These are phyloP conservation scores for Pichia sp. DNA, from an alignment of 1,139 yeast species.

Conservation along the genomic window DNA sequence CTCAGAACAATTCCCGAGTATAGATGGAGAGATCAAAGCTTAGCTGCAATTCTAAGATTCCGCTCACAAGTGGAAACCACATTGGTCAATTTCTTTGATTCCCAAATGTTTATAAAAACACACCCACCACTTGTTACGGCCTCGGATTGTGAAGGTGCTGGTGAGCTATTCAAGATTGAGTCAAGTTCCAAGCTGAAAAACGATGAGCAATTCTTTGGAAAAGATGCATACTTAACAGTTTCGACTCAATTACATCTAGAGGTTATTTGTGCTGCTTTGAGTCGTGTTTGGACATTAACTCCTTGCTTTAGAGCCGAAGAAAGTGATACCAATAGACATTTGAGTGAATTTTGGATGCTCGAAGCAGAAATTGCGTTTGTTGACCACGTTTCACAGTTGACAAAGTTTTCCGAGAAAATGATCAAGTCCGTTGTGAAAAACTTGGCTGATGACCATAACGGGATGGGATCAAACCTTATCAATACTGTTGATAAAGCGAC, in stretches of 20 bases:
- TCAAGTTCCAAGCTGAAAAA: conserved; percentile 30
- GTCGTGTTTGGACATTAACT: conserved; percentile 81
- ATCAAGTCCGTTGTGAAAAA: conserved; percentile 48
- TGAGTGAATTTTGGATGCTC: conserved; percentile 96
- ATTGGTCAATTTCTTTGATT: conserved; percentile 51
- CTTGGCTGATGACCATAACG: conserved; percentile 35
- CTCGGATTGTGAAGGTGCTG: conserved; percentile 97
- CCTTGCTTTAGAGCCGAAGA: conserved; percentile 95
- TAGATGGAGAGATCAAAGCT: conserved; percentile 66
- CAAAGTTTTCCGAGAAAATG: conserved; percentile 66
- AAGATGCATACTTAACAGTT: conserved; percentile 68
- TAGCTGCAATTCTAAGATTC: conserved; percentile 64
- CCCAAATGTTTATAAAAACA: conserved; percentile 59
- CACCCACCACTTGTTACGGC: conserved; percentile 83
- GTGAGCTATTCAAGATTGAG: conserved; percentile 70
- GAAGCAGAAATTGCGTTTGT: conserved; percentile 85
- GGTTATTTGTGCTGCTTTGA: conserved; percentile 66
- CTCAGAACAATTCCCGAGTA: conserved; percentile 68
- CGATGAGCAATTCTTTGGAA: conserved; percentile 53
- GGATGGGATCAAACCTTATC: conserved; percentile 42
- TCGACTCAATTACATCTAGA: conserved; percentile 92
- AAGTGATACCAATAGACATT: conserved; percentile 85
- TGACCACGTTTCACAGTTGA: conserved; percentile 53
- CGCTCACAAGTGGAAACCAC: conserved; percentile 62
- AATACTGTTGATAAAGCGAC: conserved; percentile 35